These are phyloP conservation scores for Poteriospumella lacustris DNA, from an alignment of 108 stramenopile genomes.

Conservation along the genomic window DNA sequence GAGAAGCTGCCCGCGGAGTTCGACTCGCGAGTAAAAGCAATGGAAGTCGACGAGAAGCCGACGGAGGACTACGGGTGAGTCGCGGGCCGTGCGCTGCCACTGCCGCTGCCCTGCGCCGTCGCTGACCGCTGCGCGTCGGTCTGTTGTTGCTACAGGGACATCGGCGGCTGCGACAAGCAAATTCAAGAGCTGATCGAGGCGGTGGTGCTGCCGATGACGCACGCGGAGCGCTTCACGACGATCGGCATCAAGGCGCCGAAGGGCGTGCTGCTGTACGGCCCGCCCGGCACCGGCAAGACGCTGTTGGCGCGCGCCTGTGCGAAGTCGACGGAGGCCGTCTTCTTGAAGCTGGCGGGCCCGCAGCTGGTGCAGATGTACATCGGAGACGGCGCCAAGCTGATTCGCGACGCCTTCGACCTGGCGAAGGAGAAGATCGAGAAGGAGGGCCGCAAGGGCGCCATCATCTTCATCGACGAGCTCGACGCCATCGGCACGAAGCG, in stretches of 20 bases:
- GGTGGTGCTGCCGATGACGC: constrained; percentile 97
- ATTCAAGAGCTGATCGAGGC: constrained; percentile 99
- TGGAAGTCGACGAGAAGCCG: constrained; percentile 83
- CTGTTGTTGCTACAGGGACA: constrained; percentile 91
- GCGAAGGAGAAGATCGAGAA: constrained; percentile 85
- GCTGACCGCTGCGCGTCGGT: no score
- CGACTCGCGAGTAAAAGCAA: constrained; percentile 94
- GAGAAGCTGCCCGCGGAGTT: constrained; percentile 99
- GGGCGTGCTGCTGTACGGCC: constrained; percentile 74
- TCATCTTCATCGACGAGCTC: constrained; percentile 98
- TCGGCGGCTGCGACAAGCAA: constrained; percentile 93
- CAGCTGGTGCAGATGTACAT: constrained; percentile 98
- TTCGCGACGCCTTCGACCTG: constrained; percentile 97
- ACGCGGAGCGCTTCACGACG: constrained; percentile 92
- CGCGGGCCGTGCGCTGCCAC: no score
- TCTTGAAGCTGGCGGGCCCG: constrained; percentile 95
- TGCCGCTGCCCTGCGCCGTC: no score
- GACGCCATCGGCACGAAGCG: constrained; percentile 99
- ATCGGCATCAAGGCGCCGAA: constrained; percentile 99
- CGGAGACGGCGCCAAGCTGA: constrained; percentile 97
- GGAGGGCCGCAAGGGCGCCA: constrained; percentile 63
- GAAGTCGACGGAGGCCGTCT: constrained; percentile 97
- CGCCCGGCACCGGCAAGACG: constrained; percentile 98
- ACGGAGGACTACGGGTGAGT: constrained; percentile 81
- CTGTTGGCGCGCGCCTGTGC: constrained; percentile 96